Evolutionary conservation across 805 yeast species (phyloP).

Genomic region (Scheffersomyces coipomensis): DNA sequence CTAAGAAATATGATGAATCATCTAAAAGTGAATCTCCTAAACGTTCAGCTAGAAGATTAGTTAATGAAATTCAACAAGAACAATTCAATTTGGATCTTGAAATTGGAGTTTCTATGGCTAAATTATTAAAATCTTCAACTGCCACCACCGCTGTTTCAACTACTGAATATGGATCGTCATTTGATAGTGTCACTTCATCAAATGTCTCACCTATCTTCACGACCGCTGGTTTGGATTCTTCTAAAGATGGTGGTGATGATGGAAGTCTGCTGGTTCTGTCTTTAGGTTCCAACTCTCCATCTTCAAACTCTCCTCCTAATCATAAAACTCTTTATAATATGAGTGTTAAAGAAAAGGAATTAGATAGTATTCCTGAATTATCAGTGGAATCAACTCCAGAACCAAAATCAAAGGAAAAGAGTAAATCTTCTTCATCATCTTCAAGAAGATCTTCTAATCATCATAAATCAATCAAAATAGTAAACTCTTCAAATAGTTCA

Average conservation of each 20-base stretch:
- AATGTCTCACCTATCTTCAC: slow-evolving; percentile 37
- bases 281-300: slow-evolving; percentile 22
- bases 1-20: slow-evolving; percentile 1
- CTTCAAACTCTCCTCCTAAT: background rate
- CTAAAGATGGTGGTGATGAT: slow-evolving; percentile 29
- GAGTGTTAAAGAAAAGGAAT: slow-evolving; percentile 6
- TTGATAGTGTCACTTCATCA: slow-evolving; percentile 41
- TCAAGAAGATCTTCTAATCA: too few species aligned
- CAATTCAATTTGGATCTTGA: slow-evolving; percentile 34
- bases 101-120: slow-evolving; percentile 48
- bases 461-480: background rate
- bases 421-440: background rate
- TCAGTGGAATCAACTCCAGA: slow-evolving; percentile 27
- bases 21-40: background rate
- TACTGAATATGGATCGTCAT: slow-evolving; percentile 30
- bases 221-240: slow-evolving; percentile 15
- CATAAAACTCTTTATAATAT: background rate
- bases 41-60: background rate
- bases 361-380: slow-evolving; percentile 32
- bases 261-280: slow-evolving; percentile 37
- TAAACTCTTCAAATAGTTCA: slow-evolving; percentile 11
- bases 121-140: slow-evolving; percentile 20
- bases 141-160: slow-evolving; percentile 1
- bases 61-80: slow-evolving; percentile 1
- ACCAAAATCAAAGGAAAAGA: slow-evolving; percentile 4